phyloP scores from a whole-genome alignment of 148 eudicot genomes.

The Amaranthus hypochondriacus region DNA sequence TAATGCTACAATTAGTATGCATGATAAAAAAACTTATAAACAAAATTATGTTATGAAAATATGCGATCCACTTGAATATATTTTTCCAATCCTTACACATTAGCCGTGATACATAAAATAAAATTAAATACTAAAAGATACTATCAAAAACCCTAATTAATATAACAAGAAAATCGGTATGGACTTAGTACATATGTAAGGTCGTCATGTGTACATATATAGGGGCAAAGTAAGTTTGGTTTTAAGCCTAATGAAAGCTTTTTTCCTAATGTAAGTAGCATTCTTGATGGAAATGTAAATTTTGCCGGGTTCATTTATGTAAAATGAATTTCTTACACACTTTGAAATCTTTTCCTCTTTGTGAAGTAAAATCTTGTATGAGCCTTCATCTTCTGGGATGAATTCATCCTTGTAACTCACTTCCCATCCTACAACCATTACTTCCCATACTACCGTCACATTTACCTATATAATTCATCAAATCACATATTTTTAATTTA shows the following conservation, averaged over 20 bases:
- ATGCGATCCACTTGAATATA: too few relatives aligned
- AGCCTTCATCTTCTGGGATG: conserved; percentile 80
- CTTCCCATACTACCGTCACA: conserved; percentile 54
- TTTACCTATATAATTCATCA: conserved; percentile 26
- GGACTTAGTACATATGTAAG: neutral
- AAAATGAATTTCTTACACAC: conserved; percentile 53
- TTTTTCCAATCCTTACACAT: too few relatives aligned
- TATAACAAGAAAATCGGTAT: too few relatives aligned
- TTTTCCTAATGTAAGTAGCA: conserved; percentile 41
- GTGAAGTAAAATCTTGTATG: conserved; percentile 58
- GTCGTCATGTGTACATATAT: conserved; percentile 25
- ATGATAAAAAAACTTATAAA: too few relatives aligned
- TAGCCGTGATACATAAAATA: too few relatives aligned
- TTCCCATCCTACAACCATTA: conserved; percentile 52
- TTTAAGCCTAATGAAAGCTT: conserved; percentile 60
- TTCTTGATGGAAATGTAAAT: conserved; percentile 59
- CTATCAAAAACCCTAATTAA: too few relatives aligned
- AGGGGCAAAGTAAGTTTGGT: conserved; percentile 46
- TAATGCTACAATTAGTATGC: too few relatives aligned
- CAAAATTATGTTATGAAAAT: too few relatives aligned
- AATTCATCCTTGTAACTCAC: conserved; percentile 75
- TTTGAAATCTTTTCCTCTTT: conserved; percentile 47
- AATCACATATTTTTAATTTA: neutral
- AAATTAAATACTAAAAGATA: too few relatives aligned
- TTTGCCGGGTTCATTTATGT: conserved; percentile 73